Percentiles rank a stretch among this genome's conserved stretches.
These are phyloP conservation scores for Phyllosticta citribraziliensis DNA, from an alignment of 2,329 filamentous ascomycete genomes.

Conservation along the genomic window DNA sequence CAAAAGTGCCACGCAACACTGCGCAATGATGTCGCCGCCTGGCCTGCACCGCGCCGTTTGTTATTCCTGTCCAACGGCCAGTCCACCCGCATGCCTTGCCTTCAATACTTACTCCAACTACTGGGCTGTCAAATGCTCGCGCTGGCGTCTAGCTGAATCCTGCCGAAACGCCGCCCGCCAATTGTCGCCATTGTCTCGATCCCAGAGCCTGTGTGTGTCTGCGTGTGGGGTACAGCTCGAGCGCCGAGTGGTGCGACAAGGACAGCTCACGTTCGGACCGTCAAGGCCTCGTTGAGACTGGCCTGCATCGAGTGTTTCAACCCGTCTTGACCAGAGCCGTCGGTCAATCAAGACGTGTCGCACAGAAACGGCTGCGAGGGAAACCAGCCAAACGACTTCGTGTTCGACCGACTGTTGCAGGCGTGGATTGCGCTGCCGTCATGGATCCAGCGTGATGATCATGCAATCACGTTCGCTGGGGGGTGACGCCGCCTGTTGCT, in stretches of 20 bases:
- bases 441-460: constrained; percentile 1
- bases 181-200: neutral
- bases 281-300: neutral
- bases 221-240: neutral
- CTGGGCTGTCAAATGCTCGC: neutral
- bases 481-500: neutral
- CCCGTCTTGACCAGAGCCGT: no score
- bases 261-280: neutral
- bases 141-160: neutral
- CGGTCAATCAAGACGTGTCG: neutral
- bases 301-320: neutral
- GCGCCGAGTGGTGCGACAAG: neutral
- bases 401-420: neutral
- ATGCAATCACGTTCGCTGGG: constrained; percentile 6
- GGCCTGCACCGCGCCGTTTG: neutral
- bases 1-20: constrained; percentile 7
- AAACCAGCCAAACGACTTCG: neutral
- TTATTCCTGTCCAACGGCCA: constrained; percentile 7
- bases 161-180: neutral
- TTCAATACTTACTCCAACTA: no score
- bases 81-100: neutral
- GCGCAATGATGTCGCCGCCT: constrained; percentile 8
- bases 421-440: neutral
- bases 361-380: neutral
- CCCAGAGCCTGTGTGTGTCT: neutral